phyloP scores from a whole-genome alignment of 768 basidiomycete species.

The Lyophyllum shimeji region DNA sequence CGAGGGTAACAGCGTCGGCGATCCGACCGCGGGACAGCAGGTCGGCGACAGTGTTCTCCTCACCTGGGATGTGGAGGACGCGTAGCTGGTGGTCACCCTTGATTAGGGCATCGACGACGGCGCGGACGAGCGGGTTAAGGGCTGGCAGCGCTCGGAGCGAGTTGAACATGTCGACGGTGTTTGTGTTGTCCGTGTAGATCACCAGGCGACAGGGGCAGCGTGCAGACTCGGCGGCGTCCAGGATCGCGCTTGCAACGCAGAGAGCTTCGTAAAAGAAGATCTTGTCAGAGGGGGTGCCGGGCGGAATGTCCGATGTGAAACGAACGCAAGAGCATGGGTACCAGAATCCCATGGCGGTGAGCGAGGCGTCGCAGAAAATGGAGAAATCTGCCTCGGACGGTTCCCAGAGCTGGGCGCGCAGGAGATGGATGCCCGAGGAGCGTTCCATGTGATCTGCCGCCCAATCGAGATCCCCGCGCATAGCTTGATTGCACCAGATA shows the following conservation, averaged over 20 bases:
- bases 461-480: slow-evolving; percentile 30
- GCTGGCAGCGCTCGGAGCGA: neutral
- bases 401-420: slow-evolving; percentile 19
- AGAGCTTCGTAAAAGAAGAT: slow-evolving; percentile 28
- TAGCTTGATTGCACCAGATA: slow-evolving; percentile 23
- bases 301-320: slow-evolving; percentile 10
- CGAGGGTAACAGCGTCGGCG: neutral
- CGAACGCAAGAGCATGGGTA: slow-evolving; percentile 15
- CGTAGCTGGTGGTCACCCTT: slow-evolving; percentile 1
- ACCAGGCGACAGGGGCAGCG: slow-evolving; percentile 2
- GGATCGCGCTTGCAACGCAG: slow-evolving; percentile 15
- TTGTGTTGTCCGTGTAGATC: slow-evolving; percentile 5
- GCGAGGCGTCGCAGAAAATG: slow-evolving; percentile 24
- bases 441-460: slow-evolving; percentile 17
- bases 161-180: neutral
- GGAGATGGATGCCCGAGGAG: slow-evolving; percentile 19
- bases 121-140: neutral
- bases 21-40: slow-evolving; percentile 15
- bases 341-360: slow-evolving; percentile 21
- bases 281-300: too few species aligned
- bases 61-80: slow-evolving; percentile 16
- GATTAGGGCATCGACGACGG: neutral
- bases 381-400: slow-evolving; percentile 10
- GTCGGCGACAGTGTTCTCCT: slow-evolving; percentile 19
- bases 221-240: neutral